Evolutionary conservation across 768 basidiomycete species (phyloP).

Genomic region (Tulasnella sp.): DNA sequence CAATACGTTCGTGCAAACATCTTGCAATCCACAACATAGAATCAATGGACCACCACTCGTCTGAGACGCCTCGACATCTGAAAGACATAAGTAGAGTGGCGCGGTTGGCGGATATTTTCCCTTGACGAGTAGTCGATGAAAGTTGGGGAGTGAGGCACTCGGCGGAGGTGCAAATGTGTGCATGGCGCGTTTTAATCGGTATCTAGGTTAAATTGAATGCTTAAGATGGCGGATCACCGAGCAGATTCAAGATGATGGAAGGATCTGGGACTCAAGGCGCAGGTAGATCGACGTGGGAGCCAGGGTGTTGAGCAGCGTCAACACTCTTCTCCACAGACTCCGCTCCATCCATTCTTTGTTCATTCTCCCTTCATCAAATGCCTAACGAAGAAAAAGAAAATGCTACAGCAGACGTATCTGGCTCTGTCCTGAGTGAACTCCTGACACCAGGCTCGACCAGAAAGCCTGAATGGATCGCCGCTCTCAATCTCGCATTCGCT

Average conservation of each 20-base stretch:
- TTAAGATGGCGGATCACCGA: neutral
- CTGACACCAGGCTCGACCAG: constrained; percentile 67
- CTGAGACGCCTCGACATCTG: constrained; percentile 31
- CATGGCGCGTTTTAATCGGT: no score
- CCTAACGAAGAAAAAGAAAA: neutral
- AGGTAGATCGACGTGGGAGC: neutral
- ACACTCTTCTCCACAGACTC: neutral
- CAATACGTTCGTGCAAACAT: constrained; percentile 32
- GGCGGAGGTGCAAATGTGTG: neutral
- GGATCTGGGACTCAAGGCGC: neutral
- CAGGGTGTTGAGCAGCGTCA: no score
- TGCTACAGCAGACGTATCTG: neutral
- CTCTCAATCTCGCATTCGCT: constrained; percentile 47
- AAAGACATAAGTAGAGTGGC: constrained; percentile 55
- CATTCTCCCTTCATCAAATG: neutral
- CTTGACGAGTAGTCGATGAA: constrained; percentile 47
- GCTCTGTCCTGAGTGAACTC: constrained; percentile 41
- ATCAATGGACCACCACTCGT: constrained; percentile 20
- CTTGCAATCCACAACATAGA: constrained; percentile 22
- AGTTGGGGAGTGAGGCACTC: constrained; percentile 31
- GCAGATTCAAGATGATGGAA: neutral
- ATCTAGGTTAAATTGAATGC: neutral
- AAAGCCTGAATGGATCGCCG: constrained; percentile 53
- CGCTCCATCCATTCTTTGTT: neutral
- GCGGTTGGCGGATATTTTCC: constrained; percentile 57